A percentile compares a stretch with the other conserved stretches of the same genome.
These are phyloP conservation scores for Astragalus glycyphyllos DNA, from an alignment of 306 rosid genomes.

Conservation along the genomic window DNA sequence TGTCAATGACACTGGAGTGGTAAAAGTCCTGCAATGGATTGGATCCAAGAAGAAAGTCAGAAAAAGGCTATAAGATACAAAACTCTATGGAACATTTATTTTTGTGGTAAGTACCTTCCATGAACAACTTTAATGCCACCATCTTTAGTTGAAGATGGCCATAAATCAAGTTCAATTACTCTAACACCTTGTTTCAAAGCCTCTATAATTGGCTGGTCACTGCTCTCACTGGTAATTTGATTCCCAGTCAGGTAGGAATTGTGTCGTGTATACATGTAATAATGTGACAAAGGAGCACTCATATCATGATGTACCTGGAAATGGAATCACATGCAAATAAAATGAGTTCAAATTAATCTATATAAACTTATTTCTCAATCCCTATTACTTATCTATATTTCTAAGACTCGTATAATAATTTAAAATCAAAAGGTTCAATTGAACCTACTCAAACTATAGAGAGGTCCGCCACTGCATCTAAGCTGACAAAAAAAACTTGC, in stretches of 20 bases:
- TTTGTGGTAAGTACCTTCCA: slow-evolving; percentile 62
- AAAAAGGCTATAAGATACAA: slow-evolving; percentile 6
- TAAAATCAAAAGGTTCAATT: no score
- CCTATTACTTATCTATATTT: no score
- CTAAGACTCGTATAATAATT: no score
- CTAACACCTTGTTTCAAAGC: slow-evolving; percentile 75
- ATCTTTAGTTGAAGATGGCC: slow-evolving; percentile 80
- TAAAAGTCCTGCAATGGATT: slow-evolving; percentile 71
- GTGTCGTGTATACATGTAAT: slow-evolving; percentile 93
- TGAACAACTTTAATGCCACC: slow-evolving; percentile 81
- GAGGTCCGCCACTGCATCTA: no score
- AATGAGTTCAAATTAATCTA: no score
- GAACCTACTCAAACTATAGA: no score
- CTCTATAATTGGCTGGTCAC: slow-evolving; percentile 78
- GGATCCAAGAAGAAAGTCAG: no score
- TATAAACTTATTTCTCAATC: no score
- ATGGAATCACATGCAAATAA: neutral
- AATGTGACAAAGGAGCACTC: slow-evolving; percentile 86
- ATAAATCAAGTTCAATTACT: slow-evolving; percentile 88
- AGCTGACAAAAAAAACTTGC: no score
- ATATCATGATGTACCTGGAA: slow-evolving; percentile 94
- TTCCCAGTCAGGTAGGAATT: slow-evolving; percentile 95
- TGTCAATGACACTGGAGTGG: slow-evolving; percentile 73
- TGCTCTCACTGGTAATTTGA: slow-evolving; percentile 86
- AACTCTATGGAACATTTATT: neutral